Conservation (phyloP, 2,329 filamentous ascomycete species). For the Blastomyces parvus region DNA sequence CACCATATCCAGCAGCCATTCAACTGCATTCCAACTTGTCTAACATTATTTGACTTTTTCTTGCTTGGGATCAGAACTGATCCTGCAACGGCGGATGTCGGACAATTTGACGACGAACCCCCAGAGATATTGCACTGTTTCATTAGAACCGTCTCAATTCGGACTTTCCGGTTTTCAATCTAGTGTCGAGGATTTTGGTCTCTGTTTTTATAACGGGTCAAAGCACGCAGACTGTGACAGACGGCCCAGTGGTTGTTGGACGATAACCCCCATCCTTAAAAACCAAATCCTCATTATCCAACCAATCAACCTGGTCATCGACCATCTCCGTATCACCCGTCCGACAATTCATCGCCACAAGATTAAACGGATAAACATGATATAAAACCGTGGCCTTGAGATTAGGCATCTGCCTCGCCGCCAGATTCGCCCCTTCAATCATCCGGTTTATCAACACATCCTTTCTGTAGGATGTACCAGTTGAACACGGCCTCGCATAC, state of each 20-base stretch:
- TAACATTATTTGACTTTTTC: not conserved
- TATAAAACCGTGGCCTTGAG: slow-evolving; percentile 5
- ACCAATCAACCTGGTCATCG: slow-evolving; percentile 6
- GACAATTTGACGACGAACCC: not conserved
- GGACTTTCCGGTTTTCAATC: not conserved
- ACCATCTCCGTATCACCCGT: not conserved
- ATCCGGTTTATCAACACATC: slow-evolving; percentile 7
- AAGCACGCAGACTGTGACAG: not conserved
- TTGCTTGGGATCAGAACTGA: not conserved
- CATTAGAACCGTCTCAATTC: not conserved
- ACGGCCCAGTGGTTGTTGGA: not conserved
- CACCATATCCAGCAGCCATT: not conserved
- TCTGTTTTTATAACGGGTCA: not conserved
- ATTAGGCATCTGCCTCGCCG: slow-evolving; percentile 4
- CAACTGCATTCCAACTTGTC: not conserved
- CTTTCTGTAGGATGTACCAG: not conserved
- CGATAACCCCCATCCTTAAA: not conserved
- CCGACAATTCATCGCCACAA: slow-evolving; percentile 6
- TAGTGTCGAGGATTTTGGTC: not conserved
- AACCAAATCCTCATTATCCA: slow-evolving; percentile 7
- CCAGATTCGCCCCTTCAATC: slow-evolving; percentile 3
- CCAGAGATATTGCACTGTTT: not conserved
- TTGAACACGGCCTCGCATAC: not conserved
- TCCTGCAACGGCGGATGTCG: not conserved
- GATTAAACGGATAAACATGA: slow-evolving; percentile 3